These are phyloP conservation scores for Erodium moschatum DNA, from an alignment of 441 rosid species.

Conservation along the genomic window DNA sequence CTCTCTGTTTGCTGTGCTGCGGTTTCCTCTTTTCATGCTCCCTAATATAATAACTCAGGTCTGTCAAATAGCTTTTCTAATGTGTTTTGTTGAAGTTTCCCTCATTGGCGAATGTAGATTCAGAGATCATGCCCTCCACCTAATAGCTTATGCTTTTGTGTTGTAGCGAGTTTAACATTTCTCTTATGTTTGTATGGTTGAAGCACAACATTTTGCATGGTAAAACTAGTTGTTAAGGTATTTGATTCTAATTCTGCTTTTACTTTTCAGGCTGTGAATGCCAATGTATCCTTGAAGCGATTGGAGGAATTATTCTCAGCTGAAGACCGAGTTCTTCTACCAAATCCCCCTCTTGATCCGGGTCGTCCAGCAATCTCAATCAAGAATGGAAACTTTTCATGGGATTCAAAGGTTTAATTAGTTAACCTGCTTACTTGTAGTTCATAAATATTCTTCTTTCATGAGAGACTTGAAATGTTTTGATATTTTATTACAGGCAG, in stretches of 20 bases:
- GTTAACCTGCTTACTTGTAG: slow-evolving; percentile 17
- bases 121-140: too few relatives aligned
- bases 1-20: slow-evolving; percentile 90
- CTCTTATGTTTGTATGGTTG: neutral
- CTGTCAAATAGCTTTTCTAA: slow-evolving; percentile 19
- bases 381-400: slow-evolving; percentile 77
- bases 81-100: neutral
- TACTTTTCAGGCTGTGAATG: slow-evolving; percentile 65
- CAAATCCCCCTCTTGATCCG: slow-evolving; percentile 80
- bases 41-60: slow-evolving; percentile 96
- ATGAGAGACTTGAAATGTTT: neutral
- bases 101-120: too few relatives aligned
- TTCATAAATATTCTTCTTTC: neutral
- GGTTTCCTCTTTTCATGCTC: slow-evolving; percentile 92
- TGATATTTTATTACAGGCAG: slow-evolving; percentile 40
- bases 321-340: slow-evolving; percentile 85
- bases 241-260: slow-evolving; percentile 18
- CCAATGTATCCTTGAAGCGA: slow-evolving; percentile 86
- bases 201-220: neutral
- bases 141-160: too few relatives aligned
- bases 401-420: slow-evolving; percentile 79
- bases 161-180: too few relatives aligned
- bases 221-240: slow-evolving; percentile 10
- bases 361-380: slow-evolving; percentile 72
- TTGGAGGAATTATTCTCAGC: slow-evolving; percentile 82